These are phyloP conservation scores for Elaphomyces granulatus DNA, from an alignment of 495 filamentous ascomycete genomes.

Conservation along the genomic window DNA sequence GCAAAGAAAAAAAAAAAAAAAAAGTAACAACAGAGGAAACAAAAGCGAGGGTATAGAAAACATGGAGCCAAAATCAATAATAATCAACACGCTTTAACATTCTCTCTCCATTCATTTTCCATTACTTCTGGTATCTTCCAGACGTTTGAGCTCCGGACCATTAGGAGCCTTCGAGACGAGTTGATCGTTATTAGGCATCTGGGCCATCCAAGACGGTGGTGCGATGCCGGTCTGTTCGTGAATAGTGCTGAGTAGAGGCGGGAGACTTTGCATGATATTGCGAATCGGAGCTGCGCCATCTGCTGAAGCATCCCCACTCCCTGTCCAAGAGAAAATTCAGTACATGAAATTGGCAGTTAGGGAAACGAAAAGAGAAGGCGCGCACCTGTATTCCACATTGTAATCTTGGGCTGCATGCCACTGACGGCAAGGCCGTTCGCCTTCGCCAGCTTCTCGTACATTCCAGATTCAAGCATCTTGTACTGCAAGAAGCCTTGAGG, in stretches of 20 bases:
- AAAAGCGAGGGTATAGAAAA: too few species aligned
- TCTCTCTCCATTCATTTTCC: too few species aligned
- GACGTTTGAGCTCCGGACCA: too few species aligned
- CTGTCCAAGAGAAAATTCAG: too few species aligned
- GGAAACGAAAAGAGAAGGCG: too few species aligned
- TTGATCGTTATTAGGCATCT: constrained; percentile 24
- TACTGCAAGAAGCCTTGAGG: constrained; percentile 60
- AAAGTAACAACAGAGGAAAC: too few species aligned
- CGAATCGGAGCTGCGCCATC: constrained; percentile 37
- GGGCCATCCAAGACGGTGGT: constrained; percentile 53
- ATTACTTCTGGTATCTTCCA: too few species aligned
- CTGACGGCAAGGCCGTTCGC: constrained; percentile 48
- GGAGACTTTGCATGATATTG: constrained; percentile 59
- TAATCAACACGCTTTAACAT: too few species aligned
- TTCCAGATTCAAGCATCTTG: constrained; percentile 38
- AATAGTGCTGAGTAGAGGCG: constrained; percentile 65
- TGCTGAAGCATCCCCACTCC: constrained; percentile 15
- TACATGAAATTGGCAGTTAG: too few species aligned
- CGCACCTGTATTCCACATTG: constrained; percentile 66
- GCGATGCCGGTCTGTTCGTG: constrained; percentile 71
- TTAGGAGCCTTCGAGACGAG: too few species aligned
- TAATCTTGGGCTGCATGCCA: constrained; percentile 76
- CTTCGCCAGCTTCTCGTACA: constrained; percentile 25
- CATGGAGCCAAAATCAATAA: too few species aligned
- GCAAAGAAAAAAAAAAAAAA: too few species aligned